phyloP scores from a whole-genome alignment of 257 asterid species.

The Solanum arcanum region DNA sequence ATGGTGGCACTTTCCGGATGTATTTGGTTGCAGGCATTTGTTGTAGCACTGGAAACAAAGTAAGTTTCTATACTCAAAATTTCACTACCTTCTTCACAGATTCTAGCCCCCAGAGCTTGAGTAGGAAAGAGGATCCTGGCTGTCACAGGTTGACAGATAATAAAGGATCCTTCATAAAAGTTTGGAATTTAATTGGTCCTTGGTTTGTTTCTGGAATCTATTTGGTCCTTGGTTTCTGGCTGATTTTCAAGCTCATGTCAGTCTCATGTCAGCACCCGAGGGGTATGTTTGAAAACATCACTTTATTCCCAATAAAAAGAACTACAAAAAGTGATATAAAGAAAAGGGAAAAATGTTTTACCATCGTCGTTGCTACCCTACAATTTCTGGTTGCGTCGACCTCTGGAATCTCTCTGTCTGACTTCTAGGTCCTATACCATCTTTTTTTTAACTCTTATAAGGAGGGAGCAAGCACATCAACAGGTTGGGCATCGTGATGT shows the following conservation, averaged over 20 bases:
- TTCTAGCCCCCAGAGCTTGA: background rate
- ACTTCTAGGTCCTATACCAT: background rate
- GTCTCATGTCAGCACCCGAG: background rate
- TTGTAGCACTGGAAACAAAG: constrained; percentile 90
- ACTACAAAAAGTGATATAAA: background rate
- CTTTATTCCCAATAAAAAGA: background rate
- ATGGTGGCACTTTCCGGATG: constrained; percentile 99
- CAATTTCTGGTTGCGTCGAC: background rate
- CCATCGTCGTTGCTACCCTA: background rate
- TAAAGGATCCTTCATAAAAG: background rate
- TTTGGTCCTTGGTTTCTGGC: background rate
- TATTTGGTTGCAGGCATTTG: constrained; percentile 98
- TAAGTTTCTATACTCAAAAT: constrained; percentile 22
- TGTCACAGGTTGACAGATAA: background rate
- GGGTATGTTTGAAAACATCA: background rate
- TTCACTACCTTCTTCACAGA: background rate
- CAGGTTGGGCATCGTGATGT: background rate
- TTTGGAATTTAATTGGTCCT: background rate
- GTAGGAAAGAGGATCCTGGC: background rate
- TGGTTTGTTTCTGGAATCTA: background rate
- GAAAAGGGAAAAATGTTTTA: background rate
- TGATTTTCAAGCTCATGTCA: background rate
- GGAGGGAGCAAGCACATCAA: background rate
- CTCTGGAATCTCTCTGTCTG: background rate
- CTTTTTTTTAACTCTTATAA: background rate